A percentile compares a stretch with the other conserved stretches of the same genome.
phyloP scores from a whole-genome alignment of 345 rosid genomes.

The Eucalyptus paniculata region DNA sequence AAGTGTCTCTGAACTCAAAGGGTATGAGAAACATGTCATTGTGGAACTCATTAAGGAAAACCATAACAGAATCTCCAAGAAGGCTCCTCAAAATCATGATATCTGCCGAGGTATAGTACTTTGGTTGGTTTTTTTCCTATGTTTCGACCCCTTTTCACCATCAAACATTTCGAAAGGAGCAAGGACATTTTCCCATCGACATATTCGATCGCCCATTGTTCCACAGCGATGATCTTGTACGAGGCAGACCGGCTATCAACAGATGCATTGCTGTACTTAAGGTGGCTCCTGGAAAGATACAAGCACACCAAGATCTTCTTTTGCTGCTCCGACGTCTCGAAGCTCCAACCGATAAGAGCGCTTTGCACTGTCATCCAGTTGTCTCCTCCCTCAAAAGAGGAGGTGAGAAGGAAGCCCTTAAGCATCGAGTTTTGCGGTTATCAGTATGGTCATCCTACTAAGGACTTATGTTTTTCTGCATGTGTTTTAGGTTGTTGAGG shows the following conservation, averaged over 20 bases:
- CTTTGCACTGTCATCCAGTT: slow-evolving; percentile 32
- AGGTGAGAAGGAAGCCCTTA: slow-evolving; percentile 10
- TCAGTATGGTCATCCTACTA: background rate
- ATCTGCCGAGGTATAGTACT: slow-evolving; percentile 15
- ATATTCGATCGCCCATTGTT: background rate
- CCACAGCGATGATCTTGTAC: slow-evolving; percentile 27
- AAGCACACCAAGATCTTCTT: slow-evolving; percentile 35
- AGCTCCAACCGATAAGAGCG: slow-evolving; percentile 34
- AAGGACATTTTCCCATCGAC: background rate
- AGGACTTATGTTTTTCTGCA: background rate
- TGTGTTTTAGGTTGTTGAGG: slow-evolving; percentile 27
- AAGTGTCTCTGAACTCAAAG: slow-evolving; percentile 38
- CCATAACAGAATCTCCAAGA: background rate
- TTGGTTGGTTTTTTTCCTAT: background rate
- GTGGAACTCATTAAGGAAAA: slow-evolving; percentile 49
- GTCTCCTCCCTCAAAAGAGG: slow-evolving; percentile 28
- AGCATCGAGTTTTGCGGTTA: background rate
- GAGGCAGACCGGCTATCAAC: slow-evolving; percentile 43
- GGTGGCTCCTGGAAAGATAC: slow-evolving; percentile 43
- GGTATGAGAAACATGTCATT: slow-evolving; percentile 47
- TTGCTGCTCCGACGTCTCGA: slow-evolving; percentile 44
- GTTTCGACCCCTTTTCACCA: background rate
- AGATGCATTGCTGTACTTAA: slow-evolving; percentile 38
- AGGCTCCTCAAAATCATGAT: background rate
- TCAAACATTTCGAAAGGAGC: background rate